These are phyloP conservation scores for Capsicum chinense DNA, from an alignment of 257 asterid genomes.

Conservation along the genomic window DNA sequence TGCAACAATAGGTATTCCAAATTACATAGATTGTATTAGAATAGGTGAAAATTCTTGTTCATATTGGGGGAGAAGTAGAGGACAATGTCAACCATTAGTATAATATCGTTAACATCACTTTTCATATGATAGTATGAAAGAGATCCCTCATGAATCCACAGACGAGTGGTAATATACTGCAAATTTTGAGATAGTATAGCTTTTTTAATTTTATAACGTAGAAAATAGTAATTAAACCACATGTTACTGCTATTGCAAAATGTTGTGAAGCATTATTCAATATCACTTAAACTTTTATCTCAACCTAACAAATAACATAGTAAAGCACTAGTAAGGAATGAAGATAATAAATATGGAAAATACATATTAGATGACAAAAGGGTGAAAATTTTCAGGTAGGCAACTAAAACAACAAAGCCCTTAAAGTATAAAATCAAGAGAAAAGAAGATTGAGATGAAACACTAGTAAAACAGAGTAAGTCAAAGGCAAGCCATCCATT, in stretches of 20 bases:
- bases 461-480: not conserved
- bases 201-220: not conserved
- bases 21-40: constrained; percentile 85
- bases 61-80: constrained; percentile 87
- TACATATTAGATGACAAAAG: not conserved
- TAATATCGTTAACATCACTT: constrained; percentile 68
- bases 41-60: constrained; percentile 91
- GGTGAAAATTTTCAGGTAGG: not conserved
- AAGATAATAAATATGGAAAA: not conserved
- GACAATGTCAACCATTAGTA: constrained; percentile 88
- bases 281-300: constrained; percentile 8
- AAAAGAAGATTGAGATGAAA: constrained; percentile 10
- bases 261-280: not conserved
- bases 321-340: constrained; percentile 18
- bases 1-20: constrained; percentile 82
- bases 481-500: constrained; percentile 8
- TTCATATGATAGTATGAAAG: constrained; percentile 73
- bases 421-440: constrained; percentile 8
- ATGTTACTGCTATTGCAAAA: constrained; percentile 14
- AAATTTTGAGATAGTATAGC: constrained; percentile 24
- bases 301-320: constrained; percentile 14
- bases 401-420: not conserved
- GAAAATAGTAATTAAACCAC: not conserved
- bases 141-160: constrained; percentile 76
- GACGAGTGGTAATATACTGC: constrained; percentile 75